Conservation (phyloP, 1,284 basidiomycete genomes). For the Rhodotorula sp. region DNA sequence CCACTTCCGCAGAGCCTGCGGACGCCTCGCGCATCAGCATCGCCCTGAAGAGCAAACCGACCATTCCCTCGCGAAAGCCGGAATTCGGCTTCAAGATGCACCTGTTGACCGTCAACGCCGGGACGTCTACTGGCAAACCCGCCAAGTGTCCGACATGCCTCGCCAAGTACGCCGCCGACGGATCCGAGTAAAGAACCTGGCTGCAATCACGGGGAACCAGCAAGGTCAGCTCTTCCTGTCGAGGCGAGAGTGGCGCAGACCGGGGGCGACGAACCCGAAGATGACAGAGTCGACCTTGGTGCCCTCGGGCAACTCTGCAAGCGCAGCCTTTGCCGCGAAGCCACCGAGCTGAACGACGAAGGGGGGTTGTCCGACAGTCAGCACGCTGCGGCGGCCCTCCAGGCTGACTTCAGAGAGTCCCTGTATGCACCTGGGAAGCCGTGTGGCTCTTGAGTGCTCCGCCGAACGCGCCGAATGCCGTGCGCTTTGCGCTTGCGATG, state of each 20-base stretch:
- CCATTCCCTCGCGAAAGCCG: background rate
- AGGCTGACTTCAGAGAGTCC: background rate
- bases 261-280: conserved; percentile 49
- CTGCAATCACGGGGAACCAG: conserved; percentile 38
- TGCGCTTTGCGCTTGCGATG: conserved; percentile 54
- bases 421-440: conserved; percentile 44
- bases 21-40: background rate
- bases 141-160: conserved; percentile 88
- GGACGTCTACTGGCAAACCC: conserved; percentile 59
- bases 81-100: conserved; percentile 30
- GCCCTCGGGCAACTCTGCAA: conserved; percentile 52
- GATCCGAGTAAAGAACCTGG: conserved; percentile 52
- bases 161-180: conserved; percentile 87
- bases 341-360: conserved; percentile 52
- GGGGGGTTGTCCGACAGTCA: conserved; percentile 5
- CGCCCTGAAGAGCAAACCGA: background rate
- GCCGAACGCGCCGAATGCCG: conserved; percentile 57
- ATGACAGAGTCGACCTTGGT: conserved; percentile 54
- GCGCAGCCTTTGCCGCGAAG: conserved; percentile 55
- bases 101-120: conserved; percentile 58
- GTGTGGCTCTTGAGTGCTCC: conserved; percentile 54
- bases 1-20: conserved; percentile 93
- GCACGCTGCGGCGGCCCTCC: background rate
- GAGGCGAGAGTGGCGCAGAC: no score
- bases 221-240: background rate